Base-by-base conservation (phyloP, 2,329 filamentous ascomycete genomes). In the Phialophora expanda region DNA sequence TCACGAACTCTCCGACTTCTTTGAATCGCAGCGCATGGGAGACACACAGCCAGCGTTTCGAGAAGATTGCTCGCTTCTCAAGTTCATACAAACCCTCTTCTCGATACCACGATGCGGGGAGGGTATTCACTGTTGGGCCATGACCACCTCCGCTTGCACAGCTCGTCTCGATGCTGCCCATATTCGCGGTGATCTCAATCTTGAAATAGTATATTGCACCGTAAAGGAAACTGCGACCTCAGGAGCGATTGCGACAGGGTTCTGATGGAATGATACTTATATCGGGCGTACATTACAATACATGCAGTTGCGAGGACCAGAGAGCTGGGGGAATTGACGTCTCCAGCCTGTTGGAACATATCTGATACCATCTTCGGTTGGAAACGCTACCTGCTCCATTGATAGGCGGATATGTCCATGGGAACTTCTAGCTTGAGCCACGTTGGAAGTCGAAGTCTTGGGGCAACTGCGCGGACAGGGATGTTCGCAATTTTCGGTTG, bases 51-150 rank as follows among this genome's bases (percentile, higher is more conserved):
- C 83, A 85, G 46, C 81, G 81, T 71, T 83, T 84, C 41, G 82
- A 66, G 70, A 84, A 84, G 6, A 85, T 80, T 3, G 81, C 81
- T 61, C 80, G 75, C 53, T 80, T 76, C 71, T 84, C 83, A 63
- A 85, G 76, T 61, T 84, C 79, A 73, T 84, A 84, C 32, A 85
- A 75, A 6, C 80, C 75, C 26, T 73, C 68, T 64, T 80, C 84
- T 66, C 79, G 79, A 66, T 84, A 85, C 83, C 83, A 84, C 0
- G 80, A 83, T 22, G 82, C 81, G 14, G 83, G 82, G 38, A 85
- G 48, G 20, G 60, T 62, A 50, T 48, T 62, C 32, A 54, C 53
- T 2, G 26, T 46, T 30, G 60, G 26, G 9, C 60, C 60, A 46
- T 48, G 28, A 38, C 22, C 26, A 17, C n/a, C 41, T 20, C 54